These are phyloP conservation scores for Porodaedalea pini DNA, from an alignment of 1,284 basidiomycete genomes.

Conservation along the genomic window DNA sequence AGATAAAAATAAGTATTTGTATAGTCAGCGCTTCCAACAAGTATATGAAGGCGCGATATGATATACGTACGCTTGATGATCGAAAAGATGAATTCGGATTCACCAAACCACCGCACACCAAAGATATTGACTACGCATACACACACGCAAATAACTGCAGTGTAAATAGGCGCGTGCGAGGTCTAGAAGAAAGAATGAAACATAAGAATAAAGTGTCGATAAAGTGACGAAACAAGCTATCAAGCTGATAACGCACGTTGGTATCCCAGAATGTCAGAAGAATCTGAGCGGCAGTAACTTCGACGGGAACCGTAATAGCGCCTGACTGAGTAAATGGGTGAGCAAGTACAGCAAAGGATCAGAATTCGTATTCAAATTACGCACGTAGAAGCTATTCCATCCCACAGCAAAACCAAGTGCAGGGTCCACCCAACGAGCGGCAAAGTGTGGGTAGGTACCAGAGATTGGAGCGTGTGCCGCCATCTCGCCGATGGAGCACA, in stretches of 20 bases:
- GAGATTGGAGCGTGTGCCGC: constrained; percentile 68
- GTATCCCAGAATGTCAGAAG: constrained; percentile 76
- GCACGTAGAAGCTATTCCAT: constrained; percentile 19
- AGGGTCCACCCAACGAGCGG: constrained; percentile 71
- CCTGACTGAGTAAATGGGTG: constrained; percentile 3
- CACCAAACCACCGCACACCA: constrained; percentile 69
- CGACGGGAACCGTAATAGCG: constrained; percentile 15
- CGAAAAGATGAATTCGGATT: constrained; percentile 64
- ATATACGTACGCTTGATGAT: constrained; percentile 51
- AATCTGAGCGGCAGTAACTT: constrained; percentile 33
- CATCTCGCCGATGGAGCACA: constrained; percentile 68
- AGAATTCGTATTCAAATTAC: neutral
- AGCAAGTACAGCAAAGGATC: neutral
- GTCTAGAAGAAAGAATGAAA: constrained; percentile 32
- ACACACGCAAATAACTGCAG: constrained; percentile 54
- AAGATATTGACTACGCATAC: constrained; percentile 73
- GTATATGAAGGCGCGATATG: neutral
- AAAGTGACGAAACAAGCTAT: neutral
- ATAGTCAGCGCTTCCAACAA: neutral
- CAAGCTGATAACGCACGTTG: constrained; percentile 48
- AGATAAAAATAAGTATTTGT: constrained; percentile 10
- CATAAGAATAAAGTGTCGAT: neutral
- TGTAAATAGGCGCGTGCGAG: constrained; percentile 57
- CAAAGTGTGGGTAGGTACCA: constrained; percentile 71
- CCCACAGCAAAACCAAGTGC: constrained; percentile 35